Evolutionary conservation across 1,139 yeast genomes (phyloP).

Genomic region (Pneumocystis wakefieldiae): DNA sequence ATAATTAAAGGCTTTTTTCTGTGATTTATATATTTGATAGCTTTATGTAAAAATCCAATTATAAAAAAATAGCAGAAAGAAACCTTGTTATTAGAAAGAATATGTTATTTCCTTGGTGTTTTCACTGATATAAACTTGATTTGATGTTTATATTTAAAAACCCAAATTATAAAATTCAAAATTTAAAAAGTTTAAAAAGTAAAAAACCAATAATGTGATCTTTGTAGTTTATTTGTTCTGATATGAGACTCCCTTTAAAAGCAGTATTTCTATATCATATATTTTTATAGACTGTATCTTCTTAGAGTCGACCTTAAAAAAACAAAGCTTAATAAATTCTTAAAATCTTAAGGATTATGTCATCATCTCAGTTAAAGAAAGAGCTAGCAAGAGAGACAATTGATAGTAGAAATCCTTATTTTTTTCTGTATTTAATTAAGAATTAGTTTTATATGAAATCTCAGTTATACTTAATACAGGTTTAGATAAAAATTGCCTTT

Average conservation of each 20-base stretch:
- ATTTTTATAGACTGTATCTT: neutral
- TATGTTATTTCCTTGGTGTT: no score
- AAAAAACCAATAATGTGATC: neutral
- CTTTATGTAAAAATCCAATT: neutral
- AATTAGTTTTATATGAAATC: constrained; percentile 11
- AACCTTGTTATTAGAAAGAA: no score
- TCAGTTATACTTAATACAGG: constrained; percentile 12
- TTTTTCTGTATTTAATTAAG: neutral
- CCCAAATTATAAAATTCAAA: neutral
- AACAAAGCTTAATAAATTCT: neutral
- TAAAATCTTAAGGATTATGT: neutral
- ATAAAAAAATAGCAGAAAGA: neutral
- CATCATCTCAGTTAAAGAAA: neutral
- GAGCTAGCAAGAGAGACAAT: neutral
- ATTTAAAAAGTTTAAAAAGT: neutral
- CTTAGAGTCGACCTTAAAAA: neutral
- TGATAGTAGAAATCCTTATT: neutral
- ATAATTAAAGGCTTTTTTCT: neutral
- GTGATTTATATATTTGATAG: neutral
- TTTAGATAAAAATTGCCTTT: constrained; percentile 8
- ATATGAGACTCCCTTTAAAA: neutral
- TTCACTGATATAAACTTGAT: no score
- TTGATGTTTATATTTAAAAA: neutral
- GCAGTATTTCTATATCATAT: neutral
- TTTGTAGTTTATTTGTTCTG: neutral